Conservation (phyloP, 1,284 basidiomycete genomes). For the Agaricales sp. region DNA sequence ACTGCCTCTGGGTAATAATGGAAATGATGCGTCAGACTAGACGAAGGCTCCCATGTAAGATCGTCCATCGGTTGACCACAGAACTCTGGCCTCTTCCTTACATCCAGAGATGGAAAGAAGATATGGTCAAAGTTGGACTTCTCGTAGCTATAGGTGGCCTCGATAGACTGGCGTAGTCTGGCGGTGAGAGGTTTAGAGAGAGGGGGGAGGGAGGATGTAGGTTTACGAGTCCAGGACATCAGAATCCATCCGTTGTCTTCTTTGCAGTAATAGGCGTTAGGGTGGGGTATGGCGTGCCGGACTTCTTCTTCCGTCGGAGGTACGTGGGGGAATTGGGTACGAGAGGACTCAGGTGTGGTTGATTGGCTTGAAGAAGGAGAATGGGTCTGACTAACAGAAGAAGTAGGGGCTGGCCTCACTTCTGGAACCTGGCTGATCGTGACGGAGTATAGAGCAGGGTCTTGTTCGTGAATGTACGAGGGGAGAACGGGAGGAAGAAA, state of each 20-base stretch:
- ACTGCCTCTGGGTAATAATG: slow-evolving; percentile 61
- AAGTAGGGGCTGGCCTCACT: slow-evolving; percentile 19
- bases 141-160: slow-evolving; percentile 16
- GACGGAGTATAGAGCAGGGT: slow-evolving; percentile 60
- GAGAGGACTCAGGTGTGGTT: slow-evolving; percentile 12
- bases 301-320: slow-evolving; percentile 49
- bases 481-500: slow-evolving; percentile 56
- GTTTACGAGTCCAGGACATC: slow-evolving; percentile 42
- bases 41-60: no score
- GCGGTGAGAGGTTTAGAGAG: slow-evolving; percentile 41
- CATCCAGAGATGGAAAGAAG: slow-evolving; percentile 43
- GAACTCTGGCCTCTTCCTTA: slow-evolving; percentile 44
- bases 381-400: neutral
- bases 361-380: slow-evolving; percentile 1
- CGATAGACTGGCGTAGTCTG: neutral
- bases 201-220: slow-evolving; percentile 47
- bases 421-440: slow-evolving; percentile 23
- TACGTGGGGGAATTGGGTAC: slow-evolving; percentile 15
- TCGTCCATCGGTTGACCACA: slow-evolving; percentile 31
- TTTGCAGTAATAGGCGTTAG: slow-evolving; percentile 70
- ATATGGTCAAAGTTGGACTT: no score
- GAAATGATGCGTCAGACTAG: slow-evolving; percentile 71
- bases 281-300: slow-evolving; percentile 60
- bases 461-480: slow-evolving; percentile 54
- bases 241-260: slow-evolving; percentile 74